Evolutionary conservation across 305 asterid genomes (phyloP).

Genomic region (Solanum hybrid): DNA sequence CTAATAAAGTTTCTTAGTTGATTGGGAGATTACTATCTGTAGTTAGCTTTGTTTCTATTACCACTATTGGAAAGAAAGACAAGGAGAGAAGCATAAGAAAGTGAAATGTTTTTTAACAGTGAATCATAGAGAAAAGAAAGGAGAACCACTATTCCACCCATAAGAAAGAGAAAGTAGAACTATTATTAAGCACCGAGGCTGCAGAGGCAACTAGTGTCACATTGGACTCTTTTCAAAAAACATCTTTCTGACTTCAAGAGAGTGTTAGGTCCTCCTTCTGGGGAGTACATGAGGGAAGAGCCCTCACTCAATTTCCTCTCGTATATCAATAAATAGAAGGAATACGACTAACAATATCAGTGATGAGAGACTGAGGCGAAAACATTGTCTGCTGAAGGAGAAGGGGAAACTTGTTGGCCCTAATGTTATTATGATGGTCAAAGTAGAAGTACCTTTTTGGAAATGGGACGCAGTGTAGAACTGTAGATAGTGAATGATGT

Average conservation of each 20-base stretch:
- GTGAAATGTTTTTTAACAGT: neutral
- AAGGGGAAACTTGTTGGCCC: neutral
- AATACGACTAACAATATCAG: neutral
- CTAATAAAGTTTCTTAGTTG: neutral
- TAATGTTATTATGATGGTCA: neutral
- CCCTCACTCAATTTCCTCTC: neutral
- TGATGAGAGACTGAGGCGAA: neutral
- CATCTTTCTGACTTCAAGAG: neutral
- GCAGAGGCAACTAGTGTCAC: neutral
- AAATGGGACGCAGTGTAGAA: neutral
- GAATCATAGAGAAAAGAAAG: neutral
- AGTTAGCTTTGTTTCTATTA: neutral
- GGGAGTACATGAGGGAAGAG: neutral
- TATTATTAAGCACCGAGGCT: neutral
- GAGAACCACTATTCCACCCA: neutral
- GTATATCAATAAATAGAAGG: neutral
- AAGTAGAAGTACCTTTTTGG: neutral
- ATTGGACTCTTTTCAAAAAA: neutral
- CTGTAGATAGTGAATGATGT: neutral
- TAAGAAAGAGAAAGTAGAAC: neutral
- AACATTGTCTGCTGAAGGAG: neutral
- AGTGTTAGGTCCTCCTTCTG: neutral
- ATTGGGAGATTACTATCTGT: neutral
- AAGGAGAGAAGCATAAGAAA: neutral
- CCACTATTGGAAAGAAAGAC: neutral